Conservation (phyloP, 306 rosid genomes). For the Neltuma alba region DNA sequence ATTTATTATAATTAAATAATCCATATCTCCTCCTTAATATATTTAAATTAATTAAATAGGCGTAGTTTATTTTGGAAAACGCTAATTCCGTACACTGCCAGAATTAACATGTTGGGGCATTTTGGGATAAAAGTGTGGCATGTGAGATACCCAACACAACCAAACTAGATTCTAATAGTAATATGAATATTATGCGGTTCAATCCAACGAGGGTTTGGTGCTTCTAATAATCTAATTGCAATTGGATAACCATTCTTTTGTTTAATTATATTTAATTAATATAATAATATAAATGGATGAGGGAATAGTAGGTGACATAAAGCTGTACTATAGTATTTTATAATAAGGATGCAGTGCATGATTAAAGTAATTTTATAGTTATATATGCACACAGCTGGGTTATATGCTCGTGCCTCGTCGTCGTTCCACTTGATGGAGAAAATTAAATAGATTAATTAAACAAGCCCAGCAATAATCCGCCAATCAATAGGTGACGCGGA, state of each 20-base stretch:
- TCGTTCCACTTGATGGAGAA: slow-evolving; percentile 4
- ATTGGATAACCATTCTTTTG: background rate
- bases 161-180: background rate
- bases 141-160: background rate
- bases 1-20: no score
- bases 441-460: slow-evolving; percentile 5
- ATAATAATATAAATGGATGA: background rate
- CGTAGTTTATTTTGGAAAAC: background rate
- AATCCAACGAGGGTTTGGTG: background rate
- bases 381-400: background rate
- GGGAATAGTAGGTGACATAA: slow-evolving; percentile 23
- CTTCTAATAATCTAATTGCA: background rate
- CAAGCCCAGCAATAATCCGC: slow-evolving; percentile 28
- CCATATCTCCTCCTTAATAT: no score
- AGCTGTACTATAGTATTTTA: background rate
- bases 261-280: background rate
- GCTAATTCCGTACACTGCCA: background rate
- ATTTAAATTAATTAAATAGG: no score
- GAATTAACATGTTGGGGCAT: no score
- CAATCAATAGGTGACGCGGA: slow-evolving; percentile 30
- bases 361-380: slow-evolving; percentile 30
- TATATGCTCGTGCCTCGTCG: background rate
- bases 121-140: background rate
- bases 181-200: background rate
- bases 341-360: slow-evolving; percentile 42